Base-by-base conservation (phyloP, 176 grass and related monocot species). In the Juncus effusus region DNA sequence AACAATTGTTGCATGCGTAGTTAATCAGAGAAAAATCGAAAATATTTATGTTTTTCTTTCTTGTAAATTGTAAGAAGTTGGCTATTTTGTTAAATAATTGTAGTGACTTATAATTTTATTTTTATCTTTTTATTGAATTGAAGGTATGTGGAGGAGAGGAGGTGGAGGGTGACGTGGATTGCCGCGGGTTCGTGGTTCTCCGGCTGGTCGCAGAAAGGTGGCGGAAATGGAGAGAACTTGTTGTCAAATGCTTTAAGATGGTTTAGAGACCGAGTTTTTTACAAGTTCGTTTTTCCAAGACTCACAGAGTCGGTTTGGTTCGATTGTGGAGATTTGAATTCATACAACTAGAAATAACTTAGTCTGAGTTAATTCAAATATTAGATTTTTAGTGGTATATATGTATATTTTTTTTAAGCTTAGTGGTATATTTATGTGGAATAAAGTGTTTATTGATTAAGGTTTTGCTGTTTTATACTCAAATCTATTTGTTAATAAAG, bases 241-340 rank as follows among this genome's bases (percentile, higher is more conserved):
- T 69, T 64, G 36, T 68, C 61, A 2, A 36, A 35, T 59, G 2
- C 72, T 38, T 60, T 75, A 3, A 74, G 55, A 74, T 40, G 61
- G 60, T 81, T 89, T 54, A 60, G 74, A 4, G 86, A 85, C 42
- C 56, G 42, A 35, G 38, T 89, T 59, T 89, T 89, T 37, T 89
- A 78, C 61, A 56, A 51, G 55, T 82, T 82, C 16, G 5, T 89
- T 61, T 89, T 85, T 3, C 74, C 74, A 3, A 49, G 65, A 49
- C 77, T 89, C 0, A 70, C 76, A 1, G 74, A 85, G n/a, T 57
- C 74, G 0, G 64, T 56, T 49, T 84, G 77, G 80, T 77, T 42
- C 28, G 38, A 82, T n/a, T 89, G 82, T 35, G 82, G 82, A 8
- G 56, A 85, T 36, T 60, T 84, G 13, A 16, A 55, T 54, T 16